Percentiles rank a stretch among this genome's conserved stretches.
These are phyloP conservation scores for Cryptosporidium andersoni DNA, from an alignment of 169 alveolate species.

Conservation along the genomic window DNA sequence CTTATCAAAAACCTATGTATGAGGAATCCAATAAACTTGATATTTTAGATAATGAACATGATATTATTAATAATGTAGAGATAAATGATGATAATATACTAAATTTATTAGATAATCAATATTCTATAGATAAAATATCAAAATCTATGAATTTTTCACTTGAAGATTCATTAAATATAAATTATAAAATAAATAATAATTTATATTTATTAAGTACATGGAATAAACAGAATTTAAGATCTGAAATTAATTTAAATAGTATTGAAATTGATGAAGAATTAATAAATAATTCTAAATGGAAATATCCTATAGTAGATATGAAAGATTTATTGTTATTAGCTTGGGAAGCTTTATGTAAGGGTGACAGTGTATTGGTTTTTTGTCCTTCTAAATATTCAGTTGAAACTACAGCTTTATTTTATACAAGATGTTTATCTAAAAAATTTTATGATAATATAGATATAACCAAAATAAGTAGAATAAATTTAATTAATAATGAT, in stretches of 20 bases:
- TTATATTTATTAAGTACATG: neutral
- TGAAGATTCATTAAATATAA: neutral
- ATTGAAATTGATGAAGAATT: slow-evolving; percentile 9
- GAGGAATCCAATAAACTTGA: neutral
- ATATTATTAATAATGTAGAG: neutral
- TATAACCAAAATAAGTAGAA: neutral
- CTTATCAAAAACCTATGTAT: slow-evolving; percentile 53
- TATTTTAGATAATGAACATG: neutral
- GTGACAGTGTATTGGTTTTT: slow-evolving; percentile 74
- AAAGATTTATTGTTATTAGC: slow-evolving; percentile 65
- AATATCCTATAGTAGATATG: slow-evolving; percentile 56
- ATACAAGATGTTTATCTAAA: slow-evolving; percentile 25
- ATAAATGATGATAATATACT: neutral
- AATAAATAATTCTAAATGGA: slow-evolving; percentile 18
- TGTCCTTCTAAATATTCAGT: slow-evolving; percentile 76
- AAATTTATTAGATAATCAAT: neutral
- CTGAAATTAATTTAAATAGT: neutral
- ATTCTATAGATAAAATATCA: neutral
- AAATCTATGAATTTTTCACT: neutral
- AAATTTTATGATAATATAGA: slow-evolving; percentile 41
- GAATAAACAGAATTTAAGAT: neutral
- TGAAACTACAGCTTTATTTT: slow-evolving; percentile 55
- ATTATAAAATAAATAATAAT: neutral
- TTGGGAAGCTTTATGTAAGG: slow-evolving; percentile 74
- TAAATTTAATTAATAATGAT: neutral